A percentile compares a stretch with the other conserved stretches of the same genome.
Conservation (phyloP, 2,329 filamentous ascomycete species). For the Apiospora phragmitis region DNA sequence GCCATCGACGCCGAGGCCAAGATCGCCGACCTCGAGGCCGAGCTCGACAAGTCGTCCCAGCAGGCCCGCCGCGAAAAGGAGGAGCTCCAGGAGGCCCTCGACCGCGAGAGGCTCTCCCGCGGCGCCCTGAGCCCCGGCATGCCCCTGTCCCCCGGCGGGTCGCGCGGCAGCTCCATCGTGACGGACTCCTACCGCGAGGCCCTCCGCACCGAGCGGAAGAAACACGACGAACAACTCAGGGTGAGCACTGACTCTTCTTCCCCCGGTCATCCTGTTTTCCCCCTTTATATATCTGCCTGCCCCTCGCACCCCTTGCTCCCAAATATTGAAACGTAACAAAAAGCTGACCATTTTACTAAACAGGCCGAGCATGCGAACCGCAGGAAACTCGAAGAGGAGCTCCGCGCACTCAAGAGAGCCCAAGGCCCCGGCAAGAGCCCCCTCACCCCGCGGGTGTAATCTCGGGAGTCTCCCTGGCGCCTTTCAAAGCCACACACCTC, state of each 20-base stretch:
- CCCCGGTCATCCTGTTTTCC: too few relatives aligned
- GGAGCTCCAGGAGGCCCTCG: slow-evolving; percentile 32
- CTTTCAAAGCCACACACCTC: neutral
- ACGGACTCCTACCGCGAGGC: slow-evolving; percentile 34
- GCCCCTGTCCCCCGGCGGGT: slow-evolving; percentile 27
- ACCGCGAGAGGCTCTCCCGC: slow-evolving; percentile 27
- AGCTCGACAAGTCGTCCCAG: slow-evolving; percentile 30
- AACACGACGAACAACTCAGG: slow-evolving; percentile 35
- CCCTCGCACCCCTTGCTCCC: neutral
- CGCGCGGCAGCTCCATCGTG: slow-evolving; percentile 30
- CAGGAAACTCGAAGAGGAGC: slow-evolving; percentile 34
- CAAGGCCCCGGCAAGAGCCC: slow-evolving; percentile 27
- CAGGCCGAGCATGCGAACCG: slow-evolving; percentile 33
- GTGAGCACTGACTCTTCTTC: slow-evolving; percentile 23
- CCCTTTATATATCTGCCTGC: neutral
- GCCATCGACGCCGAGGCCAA: slow-evolving; percentile 35
- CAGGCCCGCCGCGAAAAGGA: slow-evolving; percentile 33
- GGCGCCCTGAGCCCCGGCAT: slow-evolving; percentile 20
- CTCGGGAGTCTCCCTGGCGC: neutral
- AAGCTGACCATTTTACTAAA: slow-evolving; percentile 19
- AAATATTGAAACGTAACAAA: neutral
- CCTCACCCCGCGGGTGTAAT: slow-evolving; percentile 13
- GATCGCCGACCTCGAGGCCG: slow-evolving; percentile 31
- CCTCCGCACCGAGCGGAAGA: slow-evolving; percentile 34
- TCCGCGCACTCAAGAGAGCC: slow-evolving; percentile 29